Conservation (phyloP, 164 flowering plant species). For the Macadamia integrifolia region DNA sequence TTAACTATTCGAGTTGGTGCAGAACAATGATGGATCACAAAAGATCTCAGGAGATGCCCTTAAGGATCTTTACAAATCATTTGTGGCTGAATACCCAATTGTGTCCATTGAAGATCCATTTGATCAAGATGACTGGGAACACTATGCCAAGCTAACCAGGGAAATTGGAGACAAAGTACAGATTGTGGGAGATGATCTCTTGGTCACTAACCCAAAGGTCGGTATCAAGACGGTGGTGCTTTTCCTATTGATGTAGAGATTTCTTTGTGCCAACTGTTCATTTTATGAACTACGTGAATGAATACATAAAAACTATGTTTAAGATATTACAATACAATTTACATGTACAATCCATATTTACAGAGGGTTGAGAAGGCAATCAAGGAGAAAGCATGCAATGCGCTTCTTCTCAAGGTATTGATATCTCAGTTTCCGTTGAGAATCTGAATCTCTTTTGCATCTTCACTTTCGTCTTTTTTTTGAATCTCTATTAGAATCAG, state of each 20-base stretch:
- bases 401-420: conserved; percentile 74
- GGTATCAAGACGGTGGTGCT: not conserved
- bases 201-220: conserved; percentile 94
- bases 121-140: conserved; percentile 96
- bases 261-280: too few relatives aligned
- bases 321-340: not conserved
- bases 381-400: conserved; percentile 65
- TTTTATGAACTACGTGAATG: too few relatives aligned
- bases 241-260: too few relatives aligned
- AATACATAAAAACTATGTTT: too few relatives aligned
- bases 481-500: too few relatives aligned
- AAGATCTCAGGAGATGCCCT: conserved; percentile 79
- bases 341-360: conserved; percentile 4
- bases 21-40: conserved; percentile 76
- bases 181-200: conserved; percentile 89
- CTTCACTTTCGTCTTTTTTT: too few relatives aligned
- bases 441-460: not conserved
- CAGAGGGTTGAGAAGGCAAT: conserved; percentile 92
- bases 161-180: conserved; percentile 72
- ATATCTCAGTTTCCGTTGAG: not conserved
- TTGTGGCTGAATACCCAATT: conserved; percentile 76
- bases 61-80: conserved; percentile 78
- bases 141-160: conserved; percentile 58
- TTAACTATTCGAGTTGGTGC: conserved; percentile 7
- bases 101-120: conserved; percentile 92